Evolutionary conservation across 2,329 filamentous ascomycete genomes (phyloP), one percentile per base, ranked within the genome.

Genomic region (Fusarium agapanthi): DNA sequence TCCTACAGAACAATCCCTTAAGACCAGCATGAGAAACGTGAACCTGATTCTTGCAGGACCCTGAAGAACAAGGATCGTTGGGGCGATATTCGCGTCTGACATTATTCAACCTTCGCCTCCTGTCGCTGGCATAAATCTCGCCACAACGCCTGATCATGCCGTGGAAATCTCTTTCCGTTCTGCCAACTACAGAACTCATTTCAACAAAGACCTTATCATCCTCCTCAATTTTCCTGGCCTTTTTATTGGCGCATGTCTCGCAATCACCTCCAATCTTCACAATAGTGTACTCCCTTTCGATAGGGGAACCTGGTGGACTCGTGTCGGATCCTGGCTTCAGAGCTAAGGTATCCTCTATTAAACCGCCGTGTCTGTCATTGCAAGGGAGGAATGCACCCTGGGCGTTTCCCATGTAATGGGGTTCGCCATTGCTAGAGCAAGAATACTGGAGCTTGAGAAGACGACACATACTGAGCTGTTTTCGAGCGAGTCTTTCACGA

Each of bases 1-100:
- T 50, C 50, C 56, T 28, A 47, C 76, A 77, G 32, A 73, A 77
- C 14, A 58, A 18, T 5, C 71, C 73, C 8, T 28, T 38, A 2
- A 37, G 45, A 5, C 65, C 71, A 28, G 64, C 38, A 3, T 9
- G 12, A 44, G 43, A 65, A 12, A 61, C 16, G 9, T 37, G 8
- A 6, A 60, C 54, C 1, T 26, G 20, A 3, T 26, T 24, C 6
- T 22, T 24, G 34, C 74, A 75, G 5, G 10, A 14, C 12, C 63
- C 65, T 14, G 61, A 67, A 22, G 63, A 47, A 26, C 72, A 75
- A n/a, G 40, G 32, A 12, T 22, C n/a, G 14, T 55, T 43, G 8
- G 34, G 38, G 2, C 26, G 44, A 16, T 53, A n/a, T 13, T 30
- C n/a, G 14, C 14, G 4, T 40, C 20, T 13, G 5, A 54, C 50